Evolutionary conservation across 495 filamentous ascomycete species (phyloP), one percentile per base, ranked within the genome.

Genomic region (Tuber microsphaerosporum): DNA sequence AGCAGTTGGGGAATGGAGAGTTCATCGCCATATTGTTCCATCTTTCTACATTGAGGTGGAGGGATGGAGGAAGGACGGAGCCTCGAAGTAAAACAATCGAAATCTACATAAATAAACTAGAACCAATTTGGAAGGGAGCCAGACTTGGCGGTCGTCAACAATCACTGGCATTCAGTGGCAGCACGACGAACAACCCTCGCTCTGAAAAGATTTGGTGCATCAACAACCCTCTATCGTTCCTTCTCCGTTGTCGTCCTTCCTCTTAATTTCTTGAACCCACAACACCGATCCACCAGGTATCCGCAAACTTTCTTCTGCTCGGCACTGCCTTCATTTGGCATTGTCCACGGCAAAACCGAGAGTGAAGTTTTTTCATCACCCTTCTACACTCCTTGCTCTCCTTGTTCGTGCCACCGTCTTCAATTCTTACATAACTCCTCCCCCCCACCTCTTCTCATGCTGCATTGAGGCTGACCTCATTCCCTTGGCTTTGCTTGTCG

Each of bases 111-210:
- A 22, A 26, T 42, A 69, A 56, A 44, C 42, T 42, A 75, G 65
- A 75, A 42, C 43, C 42, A 75, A 65, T 72, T 72, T 73, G 44
- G 71, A 75, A 69, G 44, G 69, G 26, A 12, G 73, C 43, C 22
- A 68, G 45, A 75, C 77, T 79, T 79, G 77, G 77, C 77, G 76
- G 77, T 75, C 77, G 77, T 79, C 56, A 65, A 65, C 56, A 65
- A 65, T 65, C 56, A 65, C 56, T 65, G 56, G 56, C 56, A 34
- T 65, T 34, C 56, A 65, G 56, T 34, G 56, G 56, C 26, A 16
- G 56, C 34, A 65, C 56, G 56, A 65, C 56, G 56, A 65, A 34
- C 56, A 65, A 65, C 56, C 56, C 56, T 65, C 56, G 14, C 56
- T 65, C 26, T 8, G 31, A 34, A 31, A 65, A 65, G 56, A 34